Percentiles rank a stretch among this genome's conserved stretches.
Evolutionary conservation across 805 yeast genomes (phyloP).

Genomic region (Starmerella etchellsii): DNA sequence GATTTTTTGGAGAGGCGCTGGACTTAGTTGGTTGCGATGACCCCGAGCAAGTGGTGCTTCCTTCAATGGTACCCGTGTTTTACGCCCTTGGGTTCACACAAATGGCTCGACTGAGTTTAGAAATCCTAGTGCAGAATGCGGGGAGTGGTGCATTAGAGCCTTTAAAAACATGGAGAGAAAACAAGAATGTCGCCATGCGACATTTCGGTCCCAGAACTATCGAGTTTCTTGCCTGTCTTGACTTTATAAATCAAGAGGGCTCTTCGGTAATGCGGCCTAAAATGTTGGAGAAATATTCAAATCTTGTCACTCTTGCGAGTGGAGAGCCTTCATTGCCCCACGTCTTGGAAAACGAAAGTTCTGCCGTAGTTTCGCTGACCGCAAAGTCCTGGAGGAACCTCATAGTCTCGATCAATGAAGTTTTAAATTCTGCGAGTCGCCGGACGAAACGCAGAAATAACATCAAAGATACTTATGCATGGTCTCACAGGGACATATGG

Average conservation of each 20-base stretch:
- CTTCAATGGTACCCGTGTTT: slow-evolving; percentile 9
- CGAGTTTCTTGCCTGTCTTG: slow-evolving; percentile 9
- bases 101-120: slow-evolving; percentile 18
- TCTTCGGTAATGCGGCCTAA: slow-evolving; percentile 1
- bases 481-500: slow-evolving; percentile 11
- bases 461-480: slow-evolving; percentile 6
- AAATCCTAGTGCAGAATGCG: slow-evolving; percentile 14
- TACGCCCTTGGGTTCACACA: slow-evolving; percentile 15
- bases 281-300: background rate
- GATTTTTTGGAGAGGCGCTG: slow-evolving; percentile 13
- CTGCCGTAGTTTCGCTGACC: slow-evolving; percentile 1
- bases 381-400: slow-evolving; percentile 10
- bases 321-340: background rate
- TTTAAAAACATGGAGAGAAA: slow-evolving; percentile 6
- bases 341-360: slow-evolving; percentile 1
- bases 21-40: slow-evolving; percentile 17
- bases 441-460: slow-evolving; percentile 4
- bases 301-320: background rate
- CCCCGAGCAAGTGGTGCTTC: slow-evolving; percentile 12
- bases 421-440: slow-evolving; percentile 1
- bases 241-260: slow-evolving; percentile 2
- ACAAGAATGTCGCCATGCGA: background rate
- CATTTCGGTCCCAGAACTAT: slow-evolving; percentile 17
- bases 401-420: slow-evolving; percentile 3
- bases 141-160: slow-evolving; percentile 15